Base-by-base conservation (phyloP, 495 filamentous ascomycete genomes). In the Evansstolkia leycettana region DNA sequence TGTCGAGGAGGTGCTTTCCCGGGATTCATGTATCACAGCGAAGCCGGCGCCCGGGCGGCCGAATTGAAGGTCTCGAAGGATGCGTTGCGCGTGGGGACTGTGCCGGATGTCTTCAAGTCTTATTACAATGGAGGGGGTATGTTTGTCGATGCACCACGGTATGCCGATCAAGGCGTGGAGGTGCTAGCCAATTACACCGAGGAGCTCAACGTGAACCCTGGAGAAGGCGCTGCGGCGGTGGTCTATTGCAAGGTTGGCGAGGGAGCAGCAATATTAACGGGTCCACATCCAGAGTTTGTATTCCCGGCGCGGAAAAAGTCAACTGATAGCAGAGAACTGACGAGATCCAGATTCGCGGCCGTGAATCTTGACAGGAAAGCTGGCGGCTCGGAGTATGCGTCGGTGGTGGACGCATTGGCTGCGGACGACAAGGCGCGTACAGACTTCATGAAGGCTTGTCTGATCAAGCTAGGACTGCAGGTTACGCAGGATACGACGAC, bases 101-200 rank as follows among this genome's bases (percentile, higher is more conserved):
- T 83, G 5, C 80, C 76, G 1, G 67, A 75, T 2, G 61, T 57
- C 0, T 87, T 95, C 45, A 64, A 65, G 29, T 78, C 73, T 8
- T 98, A 98, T 50, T 94, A 89, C 53, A 98, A 98, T 55, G 90
- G 90, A 2, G 90, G 90, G 2, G 88, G 92, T 7, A 77, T 92
- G n/a, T 98, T 94, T 65, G 80, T 92, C 7, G 78, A 90, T 60
- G 80, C 83, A 12, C 66, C 69, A 1, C 65, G 69, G 31, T 67
- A 71, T 36, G 61, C 64, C 23, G 70, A 76, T 27, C 53, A 64
- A 42, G 78, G 77, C 1, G 73, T 94, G 7, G 77, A 95, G 53
- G 69, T 94, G 5, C 61, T 98, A 15, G 89, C 90, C 10, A 80
- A 71, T 42, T 98, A 87, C 51, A 72, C 67, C 0, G 78, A 82